A percentile compares a stretch with the other conserved stretches of the same genome.
Evolutionary conservation across 192 early-diverging fungal species (phyloP).

Genomic region (Dissophora ornata): DNA sequence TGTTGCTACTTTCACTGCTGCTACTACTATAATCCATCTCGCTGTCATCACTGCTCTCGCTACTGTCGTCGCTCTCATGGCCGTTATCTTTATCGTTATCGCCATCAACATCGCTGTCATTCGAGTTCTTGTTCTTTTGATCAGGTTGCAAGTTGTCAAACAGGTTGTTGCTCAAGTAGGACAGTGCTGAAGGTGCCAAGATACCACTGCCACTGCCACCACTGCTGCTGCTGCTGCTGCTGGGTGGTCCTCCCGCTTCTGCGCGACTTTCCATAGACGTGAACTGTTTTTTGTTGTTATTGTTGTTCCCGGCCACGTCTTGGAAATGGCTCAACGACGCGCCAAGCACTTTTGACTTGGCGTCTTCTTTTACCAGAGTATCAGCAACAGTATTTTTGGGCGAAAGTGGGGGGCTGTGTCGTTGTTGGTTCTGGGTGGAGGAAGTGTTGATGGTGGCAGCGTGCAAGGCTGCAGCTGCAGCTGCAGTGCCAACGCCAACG

Average conservation of each 20-base stretch:
- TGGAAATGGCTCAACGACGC: slow-evolving; percentile 2
- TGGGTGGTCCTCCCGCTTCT: background rate
- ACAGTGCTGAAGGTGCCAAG: slow-evolving; percentile 12
- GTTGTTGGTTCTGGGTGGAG: slow-evolving; percentile 1
- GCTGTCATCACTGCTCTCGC: slow-evolving; percentile 26
- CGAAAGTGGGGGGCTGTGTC: background rate
- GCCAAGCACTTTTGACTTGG: slow-evolving; percentile 2
- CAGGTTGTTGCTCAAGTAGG: slow-evolving; percentile 26
- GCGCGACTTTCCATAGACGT: slow-evolving; percentile 10
- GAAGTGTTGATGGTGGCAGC: slow-evolving; percentile 8
- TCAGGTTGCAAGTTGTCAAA: slow-evolving; percentile 19
- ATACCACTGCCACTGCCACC: background rate
- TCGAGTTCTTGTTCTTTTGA: background rate
- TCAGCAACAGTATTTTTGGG: background rate
- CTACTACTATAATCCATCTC: slow-evolving; percentile 27
- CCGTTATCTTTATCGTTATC: background rate
- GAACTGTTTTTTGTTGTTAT: slow-evolving; percentile 14
- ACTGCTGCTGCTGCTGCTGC: background rate
- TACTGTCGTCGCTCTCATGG: slow-evolving; percentile 4
- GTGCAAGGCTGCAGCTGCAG: slow-evolving; percentile 8
- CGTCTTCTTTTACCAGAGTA: slow-evolving; percentile 8
- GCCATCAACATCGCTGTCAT: background rate
- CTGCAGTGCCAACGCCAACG: background rate
- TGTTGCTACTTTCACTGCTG: slow-evolving; percentile 49
- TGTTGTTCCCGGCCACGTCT: background rate